A percentile compares a stretch with the other conserved stretches of the same genome.
Conservation (phyloP, 2,329 filamentous ascomycete genomes). For the Pezicula neosporulosa region DNA sequence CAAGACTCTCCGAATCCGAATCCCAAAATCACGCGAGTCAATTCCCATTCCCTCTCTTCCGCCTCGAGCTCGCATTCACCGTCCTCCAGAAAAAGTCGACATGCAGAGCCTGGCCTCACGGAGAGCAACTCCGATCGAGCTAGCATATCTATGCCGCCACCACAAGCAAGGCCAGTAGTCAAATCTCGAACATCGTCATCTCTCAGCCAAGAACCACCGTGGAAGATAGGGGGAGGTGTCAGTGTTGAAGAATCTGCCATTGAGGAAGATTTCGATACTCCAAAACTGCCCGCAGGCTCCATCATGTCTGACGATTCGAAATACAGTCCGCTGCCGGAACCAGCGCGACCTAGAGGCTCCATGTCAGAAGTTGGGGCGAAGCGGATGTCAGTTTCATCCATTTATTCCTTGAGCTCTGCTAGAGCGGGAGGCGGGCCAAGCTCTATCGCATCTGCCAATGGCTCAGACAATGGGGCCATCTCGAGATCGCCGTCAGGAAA, state of each 20-base stretch:
- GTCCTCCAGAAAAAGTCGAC: slow-evolving; percentile 48
- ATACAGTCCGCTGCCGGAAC: slow-evolving; percentile 40
- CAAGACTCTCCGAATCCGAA: slow-evolving; percentile 6
- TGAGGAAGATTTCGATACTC: slow-evolving; percentile 47
- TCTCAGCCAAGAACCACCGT: slow-evolving; percentile 35
- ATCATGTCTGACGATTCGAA: slow-evolving; percentile 25
- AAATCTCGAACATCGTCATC: slow-evolving; percentile 29
- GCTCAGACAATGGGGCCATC: slow-evolving; percentile 42
- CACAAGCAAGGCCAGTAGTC: slow-evolving; percentile 40
- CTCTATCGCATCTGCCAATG: slow-evolving; percentile 48
- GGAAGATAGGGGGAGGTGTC: slow-evolving; percentile 32
- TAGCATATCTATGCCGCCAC: slow-evolving; percentile 62
- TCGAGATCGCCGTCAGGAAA: slow-evolving; percentile 16
- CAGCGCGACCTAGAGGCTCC: slow-evolving; percentile 43
- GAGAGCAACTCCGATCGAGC: slow-evolving; percentile 55
- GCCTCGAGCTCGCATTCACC: slow-evolving; percentile 35
- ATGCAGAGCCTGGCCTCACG: slow-evolving; percentile 57
- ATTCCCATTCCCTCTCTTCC: slow-evolving; percentile 38
- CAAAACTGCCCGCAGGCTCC: slow-evolving; percentile 35
- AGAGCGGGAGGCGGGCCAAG: slow-evolving; percentile 41
- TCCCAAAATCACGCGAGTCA: slow-evolving; percentile 2
- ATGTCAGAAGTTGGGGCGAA: slow-evolving; percentile 53
- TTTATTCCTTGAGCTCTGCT: slow-evolving; percentile 66
- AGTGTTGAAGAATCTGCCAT: slow-evolving; percentile 35
- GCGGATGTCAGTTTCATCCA: slow-evolving; percentile 69